Base-by-base conservation (phyloP, 345 rosid species). In the Microthlaspi erraticum region DNA sequence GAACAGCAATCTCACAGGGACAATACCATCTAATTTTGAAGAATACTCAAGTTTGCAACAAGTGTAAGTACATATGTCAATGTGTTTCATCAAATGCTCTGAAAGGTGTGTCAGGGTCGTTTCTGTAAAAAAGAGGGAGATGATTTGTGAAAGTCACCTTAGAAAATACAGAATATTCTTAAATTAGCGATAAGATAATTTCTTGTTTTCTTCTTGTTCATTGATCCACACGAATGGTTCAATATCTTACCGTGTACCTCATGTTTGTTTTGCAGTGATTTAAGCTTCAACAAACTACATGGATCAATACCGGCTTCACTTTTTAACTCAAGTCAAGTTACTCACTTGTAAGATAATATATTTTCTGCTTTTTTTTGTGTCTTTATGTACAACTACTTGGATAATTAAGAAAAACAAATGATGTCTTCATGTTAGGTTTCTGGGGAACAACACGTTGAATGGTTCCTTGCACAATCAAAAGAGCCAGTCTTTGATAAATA, bases 391-490 rank as follows among this genome's bases (percentile, higher is more conserved):
- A 29, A 4, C 54, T 12, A 50, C 52, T 29, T 26, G 18, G 36
- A 63, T 45, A 29, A 9, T 39, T 36, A 62, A 39, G 60, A 14
- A 5, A 33, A 60, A 8, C 29, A 60, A 12, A 50, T 71, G 18
- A 20, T 77, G 44, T 66, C 64, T 67, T 66, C 26, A 14, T 71
- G 2, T 41, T 77, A 92, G 98, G 84, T 89, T 88, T 55, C 57
- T 78, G 5, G 81, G 81, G 48, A 78, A 68, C 70, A 78, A 78
- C 62, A 73, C 44, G 19, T 72, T 92, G 44, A 77, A 66, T 66
- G 94, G 91, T 61, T 56, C 82, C 13, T 81, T 92, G 43, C 91
- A 96, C 16, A 43, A 67, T 58, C 71, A 57, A 43, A 91, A 83
- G 63, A 78, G 73, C 32, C 19, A 81, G 48, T 52, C 73, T 26